Evolutionary conservation across 2,329 filamentous ascomycete species (phyloP), one percentile per base, ranked within the genome.

Genomic region (Mycosphaerelloides madeirae): DNA sequence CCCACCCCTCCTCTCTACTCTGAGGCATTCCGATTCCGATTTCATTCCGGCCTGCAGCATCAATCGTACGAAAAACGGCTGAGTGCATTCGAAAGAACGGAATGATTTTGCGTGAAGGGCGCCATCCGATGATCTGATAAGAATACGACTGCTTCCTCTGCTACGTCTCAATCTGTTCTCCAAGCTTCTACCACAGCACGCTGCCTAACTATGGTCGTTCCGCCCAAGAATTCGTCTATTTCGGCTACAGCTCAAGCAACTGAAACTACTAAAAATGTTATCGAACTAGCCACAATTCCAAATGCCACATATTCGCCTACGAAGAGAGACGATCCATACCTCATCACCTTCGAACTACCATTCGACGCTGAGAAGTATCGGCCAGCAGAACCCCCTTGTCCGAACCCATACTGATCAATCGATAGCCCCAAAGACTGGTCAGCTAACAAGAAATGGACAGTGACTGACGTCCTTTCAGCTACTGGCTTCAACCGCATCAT

Each of bases 401-500:
- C 6, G 5, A 16, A 32, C 31, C 13, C 13, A 12, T n/a, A 6
- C 15, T 25, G 16, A 28, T 29, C 33, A 11, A 11, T 32, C 5
- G 3, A 14, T 35, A 48, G 36, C 22, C 45, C 40, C 2, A 39
- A 40, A 37, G 35, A 44, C 25, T 48, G 45, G 45, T 25, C 31
- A 11, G 6, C 36, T 5, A 28, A 31, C 3, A 44, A 41, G 31
- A 77, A 77, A 57, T 77, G 74, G 75, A 64, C 65, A 0, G 70
- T 73, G 1, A 77, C 74, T 3, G 57, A 71, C 37, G 67, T 75
- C 3, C 64, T 76, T 1, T 76, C 74, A 0, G 68, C 68, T 2
- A 73, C 71, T 0, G 73, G 72, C 6, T 76, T 78, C 52, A 74
- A 73, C 34, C 70, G 71, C 8, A 75, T 76, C 46, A 67, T 77